phyloP scores from a whole-genome alignment of 768 basidiomycete genomes.

The Wakefieldia striispora region DNA sequence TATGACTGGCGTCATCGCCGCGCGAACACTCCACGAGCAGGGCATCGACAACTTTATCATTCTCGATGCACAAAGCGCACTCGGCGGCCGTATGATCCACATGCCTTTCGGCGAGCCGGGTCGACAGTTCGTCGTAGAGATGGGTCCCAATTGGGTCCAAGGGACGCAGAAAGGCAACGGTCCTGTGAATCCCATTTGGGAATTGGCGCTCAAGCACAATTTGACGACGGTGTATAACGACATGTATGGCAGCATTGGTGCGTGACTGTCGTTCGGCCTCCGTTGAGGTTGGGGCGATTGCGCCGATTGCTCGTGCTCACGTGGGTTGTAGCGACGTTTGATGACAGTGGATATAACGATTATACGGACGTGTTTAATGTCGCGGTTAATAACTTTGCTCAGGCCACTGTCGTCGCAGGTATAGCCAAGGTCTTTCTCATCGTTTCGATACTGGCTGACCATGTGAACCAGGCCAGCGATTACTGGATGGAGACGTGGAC shows the following conservation, averaged over 20 bases:
- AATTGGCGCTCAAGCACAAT: conserved; percentile 52
- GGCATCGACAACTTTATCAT: conserved; percentile 60
- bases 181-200: conserved; percentile 56
- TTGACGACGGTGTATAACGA: conserved; percentile 45
- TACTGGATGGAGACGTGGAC: conserved; percentile 42
- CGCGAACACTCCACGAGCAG: conserved; percentile 52
- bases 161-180: conserved; percentile 47
- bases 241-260: conserved; percentile 43
- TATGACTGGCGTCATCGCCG: conserved; percentile 63
- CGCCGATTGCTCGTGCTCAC: not conserved
- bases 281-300: not conserved
- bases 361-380: conserved; percentile 44
- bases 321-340: conserved; percentile 45
- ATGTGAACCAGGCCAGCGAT: conserved; percentile 7
- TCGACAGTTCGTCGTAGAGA: conserved; percentile 46
- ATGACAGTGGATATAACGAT: conserved; percentile 48
- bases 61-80: conserved; percentile 54
- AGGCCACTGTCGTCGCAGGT: conserved; percentile 48
- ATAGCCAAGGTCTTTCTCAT: conserved; percentile 17
- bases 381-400: conserved; percentile 38
- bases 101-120: conserved; percentile 40
- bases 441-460: conserved; percentile 44
- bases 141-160: conserved; percentile 62
- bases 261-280: conserved; percentile 14
- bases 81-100: conserved; percentile 62